These are phyloP conservation scores for Phytopythium cucurbitacearum DNA, from an alignment of 352 stramenopile genomes.

Conservation along the genomic window DNA sequence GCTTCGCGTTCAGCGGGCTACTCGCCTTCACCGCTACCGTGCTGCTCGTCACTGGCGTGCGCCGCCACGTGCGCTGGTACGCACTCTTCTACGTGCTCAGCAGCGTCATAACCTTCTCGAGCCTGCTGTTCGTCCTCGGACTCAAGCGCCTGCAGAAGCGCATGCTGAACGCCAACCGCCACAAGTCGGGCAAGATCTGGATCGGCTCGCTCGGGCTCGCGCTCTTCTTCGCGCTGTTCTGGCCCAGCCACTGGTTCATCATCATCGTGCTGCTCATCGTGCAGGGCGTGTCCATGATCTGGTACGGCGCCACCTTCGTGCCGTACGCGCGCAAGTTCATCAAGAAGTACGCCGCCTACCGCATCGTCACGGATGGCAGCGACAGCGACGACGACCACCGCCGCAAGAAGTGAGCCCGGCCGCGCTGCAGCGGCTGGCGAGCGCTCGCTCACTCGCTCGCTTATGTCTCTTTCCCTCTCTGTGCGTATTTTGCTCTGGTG, in stretches of 20 bases:
- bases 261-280: constrained; percentile 47
- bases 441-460: no score
- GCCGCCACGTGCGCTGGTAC: constrained; percentile 35
- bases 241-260: constrained; percentile 35
- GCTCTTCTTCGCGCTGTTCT: constrained; percentile 38
- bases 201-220: constrained; percentile 35
- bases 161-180: constrained; percentile 36
- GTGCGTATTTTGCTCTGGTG: constrained; percentile 13
- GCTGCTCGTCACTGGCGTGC: constrained; percentile 30
- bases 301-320: constrained; percentile 49
- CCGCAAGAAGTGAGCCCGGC: constrained; percentile 14
- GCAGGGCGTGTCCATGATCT: constrained; percentile 54
- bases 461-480: background rate
- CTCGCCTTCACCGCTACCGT: constrained; percentile 30
- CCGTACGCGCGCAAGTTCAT: constrained; percentile 42
- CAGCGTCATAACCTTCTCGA: constrained; percentile 37
- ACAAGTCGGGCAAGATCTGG: constrained; percentile 27
- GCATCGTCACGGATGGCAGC: constrained; percentile 27
- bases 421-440: constrained; percentile 4
- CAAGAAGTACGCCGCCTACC: constrained; percentile 37
- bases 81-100: constrained; percentile 38
- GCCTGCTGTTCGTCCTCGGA: constrained; percentile 40
- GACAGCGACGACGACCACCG: constrained; percentile 30
- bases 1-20: constrained; percentile 29
- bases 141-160: constrained; percentile 31